Evolutionary conservation across 805 yeast genomes (phyloP), one percentile per base, ranked within the genome.

Genomic region (Kluyveromyces dobzhanskii): DNA sequence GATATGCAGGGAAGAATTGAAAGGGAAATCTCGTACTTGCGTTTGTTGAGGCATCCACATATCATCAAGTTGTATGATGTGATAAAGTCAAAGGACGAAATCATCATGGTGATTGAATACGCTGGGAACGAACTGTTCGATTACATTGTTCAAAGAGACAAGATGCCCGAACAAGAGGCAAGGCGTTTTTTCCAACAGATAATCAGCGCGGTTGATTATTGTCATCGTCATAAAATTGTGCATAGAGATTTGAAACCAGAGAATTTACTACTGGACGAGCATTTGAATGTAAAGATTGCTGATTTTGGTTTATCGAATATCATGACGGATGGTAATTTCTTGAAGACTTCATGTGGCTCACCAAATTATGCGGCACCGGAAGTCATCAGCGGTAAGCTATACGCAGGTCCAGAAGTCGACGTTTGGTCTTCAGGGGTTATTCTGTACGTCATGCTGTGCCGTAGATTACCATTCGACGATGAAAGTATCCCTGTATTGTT

Each of bases 321-420:
- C 49, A 88, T 88, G 97, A 90, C 96, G 13, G 97, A 88, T 63
- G 97, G 97, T 44, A 88, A 88, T 60, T 88, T 88, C 59, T 70
- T 88, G 55, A 90, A 88, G 57, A 88, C 97, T 2, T 78, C 88
- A 50, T 90, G 97, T 66, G 97, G 97, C 4, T 82, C 94, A 6
- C 97, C 97, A 40, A 90, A 90, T 57, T 88, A 88, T 61, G 97
- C 97, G 4, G 97, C 97, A 0, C 97, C 97, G 1, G 97, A 88
- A 62, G 97, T 88, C 21, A 88, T 88, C 42, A 78, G 88, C 44
- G 97, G 97, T 26, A 86, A 90, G 58, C 70, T 90, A 39, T 90
- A 88, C 52, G 97, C 97, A 2, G 97, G 97, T 8, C 97, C 97
- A 3, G 97, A 90, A 62, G 97, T 90, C 35, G 97, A 88, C 61